Base-by-base conservation (phyloP, 2,329 filamentous ascomycete genomes). In the Exophiala oligosperma region DNA sequence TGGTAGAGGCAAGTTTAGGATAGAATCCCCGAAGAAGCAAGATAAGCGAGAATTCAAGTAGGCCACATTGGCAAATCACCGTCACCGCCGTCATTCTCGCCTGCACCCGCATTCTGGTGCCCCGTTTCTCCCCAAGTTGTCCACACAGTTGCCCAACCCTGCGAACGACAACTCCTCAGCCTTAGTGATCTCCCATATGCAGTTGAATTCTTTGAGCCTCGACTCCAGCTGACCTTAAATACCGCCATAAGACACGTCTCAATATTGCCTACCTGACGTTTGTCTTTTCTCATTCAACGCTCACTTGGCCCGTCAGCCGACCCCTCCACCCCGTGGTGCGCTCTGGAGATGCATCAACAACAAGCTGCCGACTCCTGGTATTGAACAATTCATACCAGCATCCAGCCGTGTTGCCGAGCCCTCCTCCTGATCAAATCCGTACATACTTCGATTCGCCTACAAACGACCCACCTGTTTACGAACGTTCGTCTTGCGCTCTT, bases 321-420 rank as follows among this genome's bases (percentile, higher is more conserved):
- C 32, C 32, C 32, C 32, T 35, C 40, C 40, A 43, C 51, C n/a
- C 14, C 28, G 14, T 21, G 21, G 35, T n/a, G 4, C 11, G 40
- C 32, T 26, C 49, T 41, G 59, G 54, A 60, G 47, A 63, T 63
- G 60, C 56, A 56, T 43, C 43, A 52, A 29, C 40, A 54, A 52
- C 56, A 59, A 51, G 63, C 56, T 56, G 62, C 58, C 48, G 64
- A 60, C 44, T 63, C 57, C 54, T 61, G 62, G 60, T 64, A 55
- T 52, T 17, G 28, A 46, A 41, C 44, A n/a, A n/a, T 26, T 40
- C 49, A 56, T 35, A 14, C 14, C n/a, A n/a, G 32, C 21, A 32
- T n/a, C 29, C n/a, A 28, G 40, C 40, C 41, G 17, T 47, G 9
- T 43, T 14, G 26, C 44, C 24, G 4, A 35, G 32, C 32, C 12